Evolutionary conservation across 2,329 filamentous ascomycete species (phyloP).

Genomic region (Davidsoniella neocaledoniae): DNA sequence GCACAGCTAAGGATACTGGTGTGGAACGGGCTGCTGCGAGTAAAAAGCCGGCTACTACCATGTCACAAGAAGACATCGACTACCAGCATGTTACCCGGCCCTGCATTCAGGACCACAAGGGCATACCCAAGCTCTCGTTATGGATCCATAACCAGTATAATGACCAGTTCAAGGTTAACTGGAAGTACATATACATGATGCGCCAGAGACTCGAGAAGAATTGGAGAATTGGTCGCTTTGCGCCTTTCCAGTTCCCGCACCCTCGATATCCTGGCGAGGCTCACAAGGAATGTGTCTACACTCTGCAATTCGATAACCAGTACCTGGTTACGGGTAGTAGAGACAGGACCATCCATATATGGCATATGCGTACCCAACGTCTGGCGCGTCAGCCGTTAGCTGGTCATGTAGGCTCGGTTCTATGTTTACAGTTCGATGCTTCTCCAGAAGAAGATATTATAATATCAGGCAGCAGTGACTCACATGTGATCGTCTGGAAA

Average conservation of each 20-base stretch:
- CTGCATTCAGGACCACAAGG: conserved; percentile 1
- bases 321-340: conserved; percentile 87
- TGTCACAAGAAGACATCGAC: conserved; percentile 19
- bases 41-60: neutral
- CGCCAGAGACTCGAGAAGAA: conserved; percentile 73
- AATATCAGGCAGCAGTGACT: conserved; percentile 90
- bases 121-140: conserved; percentile 1
- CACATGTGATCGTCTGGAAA: conserved; percentile 75
- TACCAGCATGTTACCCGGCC: conserved; percentile 4
- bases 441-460: conserved; percentile 75
- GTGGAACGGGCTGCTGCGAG: neutral
- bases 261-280: conserved; percentile 64
- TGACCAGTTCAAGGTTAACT: conserved; percentile 55
- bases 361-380: conserved; percentile 70
- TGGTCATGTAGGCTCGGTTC: conserved; percentile 71
- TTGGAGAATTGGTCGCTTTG: conserved; percentile 69
- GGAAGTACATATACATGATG: conserved; percentile 86
- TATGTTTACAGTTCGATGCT: conserved; percentile 91
- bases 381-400: conserved; percentile 55
- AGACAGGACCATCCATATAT: conserved; percentile 74
- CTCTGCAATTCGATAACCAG: conserved; percentile 71
- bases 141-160: conserved; percentile 6
- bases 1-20: neutral
- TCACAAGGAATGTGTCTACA: conserved; percentile 87
- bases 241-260: conserved; percentile 81